These are phyloP conservation scores for Talaromyces liani DNA, from an alignment of 495 filamentous ascomycete genomes.

Conservation along the genomic window DNA sequence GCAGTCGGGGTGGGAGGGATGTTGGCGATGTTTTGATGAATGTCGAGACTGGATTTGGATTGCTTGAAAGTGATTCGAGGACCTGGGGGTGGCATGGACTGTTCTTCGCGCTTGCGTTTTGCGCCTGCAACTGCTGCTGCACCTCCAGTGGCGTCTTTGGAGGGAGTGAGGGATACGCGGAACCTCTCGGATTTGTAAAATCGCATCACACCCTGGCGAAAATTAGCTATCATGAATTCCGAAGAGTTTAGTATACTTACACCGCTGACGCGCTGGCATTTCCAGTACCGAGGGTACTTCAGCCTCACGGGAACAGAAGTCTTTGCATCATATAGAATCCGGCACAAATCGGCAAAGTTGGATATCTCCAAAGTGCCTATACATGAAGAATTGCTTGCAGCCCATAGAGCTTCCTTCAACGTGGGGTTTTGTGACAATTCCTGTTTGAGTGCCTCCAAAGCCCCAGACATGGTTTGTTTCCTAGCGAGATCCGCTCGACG, in stretches of 20 bases:
- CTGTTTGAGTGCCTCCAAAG: slow-evolving; percentile 63
- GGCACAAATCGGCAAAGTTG: slow-evolving; percentile 71
- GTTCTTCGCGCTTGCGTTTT: slow-evolving; percentile 41
- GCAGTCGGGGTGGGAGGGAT: slow-evolving; percentile 7
- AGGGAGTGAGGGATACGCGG: slow-evolving; percentile 23
- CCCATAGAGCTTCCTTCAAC: slow-evolving; percentile 69
- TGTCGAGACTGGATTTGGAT: slow-evolving; percentile 28
- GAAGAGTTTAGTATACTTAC: slow-evolving; percentile 23
- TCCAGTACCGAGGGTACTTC: slow-evolving; percentile 66
- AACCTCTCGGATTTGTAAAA: slow-evolving; percentile 29
- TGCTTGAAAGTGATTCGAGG: slow-evolving; percentile 41
- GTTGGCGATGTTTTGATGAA: slow-evolving; percentile 17
- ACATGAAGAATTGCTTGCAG: slow-evolving; percentile 59
- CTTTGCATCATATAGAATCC: slow-evolving; percentile 60
- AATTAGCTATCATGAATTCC: slow-evolving; percentile 2
- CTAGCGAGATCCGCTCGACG: slow-evolving; percentile 64
- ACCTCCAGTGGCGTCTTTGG: slow-evolving; percentile 19
- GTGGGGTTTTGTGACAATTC: slow-evolving; percentile 56
- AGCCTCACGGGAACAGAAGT: slow-evolving; percentile 55
- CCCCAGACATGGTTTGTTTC: slow-evolving; percentile 67
- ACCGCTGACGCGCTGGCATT: slow-evolving; percentile 53
- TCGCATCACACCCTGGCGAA: slow-evolving; percentile 27
- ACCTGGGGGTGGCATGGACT: slow-evolving; percentile 28
- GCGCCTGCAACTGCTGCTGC: slow-evolving; percentile 5
- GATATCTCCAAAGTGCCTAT: slow-evolving; percentile 64